Evolutionary conservation across 257 asterid genomes (phyloP).

Genomic region (Nicotiana attenuata): DNA sequence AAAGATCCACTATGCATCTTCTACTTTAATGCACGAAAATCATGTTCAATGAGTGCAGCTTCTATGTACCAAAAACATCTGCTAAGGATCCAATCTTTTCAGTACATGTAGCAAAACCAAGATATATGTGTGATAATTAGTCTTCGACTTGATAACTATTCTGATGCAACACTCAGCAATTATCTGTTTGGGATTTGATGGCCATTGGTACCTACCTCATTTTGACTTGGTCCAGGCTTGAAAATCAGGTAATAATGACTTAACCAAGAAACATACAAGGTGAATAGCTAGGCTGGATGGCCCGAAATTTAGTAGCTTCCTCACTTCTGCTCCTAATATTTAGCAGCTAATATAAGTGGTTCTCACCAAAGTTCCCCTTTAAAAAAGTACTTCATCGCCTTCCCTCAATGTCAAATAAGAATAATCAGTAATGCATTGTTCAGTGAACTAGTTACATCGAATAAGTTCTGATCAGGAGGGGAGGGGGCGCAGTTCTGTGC

Average conservation of each 20-base stretch:
- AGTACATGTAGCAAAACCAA: background rate
- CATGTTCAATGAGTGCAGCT: background rate
- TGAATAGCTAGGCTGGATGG: background rate
- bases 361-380: background rate
- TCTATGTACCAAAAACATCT: background rate
- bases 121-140: background rate
- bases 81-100: background rate
- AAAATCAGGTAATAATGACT: background rate
- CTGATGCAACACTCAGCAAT: background rate
- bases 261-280: background rate
- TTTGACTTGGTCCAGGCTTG: background rate
- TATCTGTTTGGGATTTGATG: background rate
- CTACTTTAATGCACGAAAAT: background rate
- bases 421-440: background rate
- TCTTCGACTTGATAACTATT: background rate
- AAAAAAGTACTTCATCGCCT: background rate
- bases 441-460: background rate
- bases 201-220: background rate
- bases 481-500: background rate
- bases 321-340: background rate
- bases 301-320: background rate
- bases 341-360: background rate
- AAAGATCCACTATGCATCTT: background rate
- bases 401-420: background rate
- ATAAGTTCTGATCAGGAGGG: background rate